These are phyloP conservation scores for Mesostigma viride DNA, from an alignment of 139 green algal species.

Conservation along the genomic window DNA sequence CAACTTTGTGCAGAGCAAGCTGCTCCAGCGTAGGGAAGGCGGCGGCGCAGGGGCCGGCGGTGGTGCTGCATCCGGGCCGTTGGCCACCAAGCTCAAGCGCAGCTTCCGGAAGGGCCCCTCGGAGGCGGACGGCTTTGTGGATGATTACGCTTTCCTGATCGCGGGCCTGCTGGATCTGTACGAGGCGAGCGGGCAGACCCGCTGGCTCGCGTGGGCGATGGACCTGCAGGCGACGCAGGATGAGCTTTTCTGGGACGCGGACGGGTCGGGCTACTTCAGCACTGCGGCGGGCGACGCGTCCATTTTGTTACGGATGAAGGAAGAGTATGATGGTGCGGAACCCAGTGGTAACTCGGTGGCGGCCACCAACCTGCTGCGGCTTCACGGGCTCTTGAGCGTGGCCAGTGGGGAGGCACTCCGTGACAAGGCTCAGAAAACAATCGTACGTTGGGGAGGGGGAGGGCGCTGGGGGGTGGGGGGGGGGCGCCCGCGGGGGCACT, in stretches of 20 bases:
- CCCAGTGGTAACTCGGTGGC: conserved; percentile 61
- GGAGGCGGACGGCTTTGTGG: conserved; percentile 44
- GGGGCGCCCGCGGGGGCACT: too few relatives aligned
- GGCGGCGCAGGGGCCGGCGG: too few relatives aligned
- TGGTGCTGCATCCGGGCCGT: too few relatives aligned
- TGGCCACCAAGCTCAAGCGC: conserved; percentile 49
- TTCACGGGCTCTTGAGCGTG: conserved; percentile 3
- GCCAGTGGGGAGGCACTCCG: neutral
- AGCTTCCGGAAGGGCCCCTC: conserved; percentile 53
- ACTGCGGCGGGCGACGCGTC: conserved; percentile 40
- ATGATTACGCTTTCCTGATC: conserved; percentile 67
- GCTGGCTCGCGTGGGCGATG: conserved; percentile 65
- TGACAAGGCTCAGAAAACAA: neutral
- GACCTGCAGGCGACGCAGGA: conserved; percentile 63
- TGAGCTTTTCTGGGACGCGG: conserved; percentile 64
- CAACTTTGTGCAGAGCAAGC: conserved; percentile 46
- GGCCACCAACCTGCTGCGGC: conserved; percentile 43
- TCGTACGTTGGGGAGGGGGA: too few relatives aligned
- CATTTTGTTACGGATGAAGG: conserved; percentile 57
- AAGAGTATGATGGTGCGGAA: conserved; percentile 82
- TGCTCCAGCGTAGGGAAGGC: too few relatives aligned
- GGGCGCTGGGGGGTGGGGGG: too few relatives aligned
- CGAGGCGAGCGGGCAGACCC: conserved; percentile 42
- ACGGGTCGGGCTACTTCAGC: conserved; percentile 56
- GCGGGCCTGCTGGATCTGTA: conserved; percentile 71